Percentiles rank a stretch among this genome's conserved stretches.
Evolutionary conservation across 768 basidiomycete genomes (phyloP).

Genomic region (Lactifluus hygrophoroides): DNA sequence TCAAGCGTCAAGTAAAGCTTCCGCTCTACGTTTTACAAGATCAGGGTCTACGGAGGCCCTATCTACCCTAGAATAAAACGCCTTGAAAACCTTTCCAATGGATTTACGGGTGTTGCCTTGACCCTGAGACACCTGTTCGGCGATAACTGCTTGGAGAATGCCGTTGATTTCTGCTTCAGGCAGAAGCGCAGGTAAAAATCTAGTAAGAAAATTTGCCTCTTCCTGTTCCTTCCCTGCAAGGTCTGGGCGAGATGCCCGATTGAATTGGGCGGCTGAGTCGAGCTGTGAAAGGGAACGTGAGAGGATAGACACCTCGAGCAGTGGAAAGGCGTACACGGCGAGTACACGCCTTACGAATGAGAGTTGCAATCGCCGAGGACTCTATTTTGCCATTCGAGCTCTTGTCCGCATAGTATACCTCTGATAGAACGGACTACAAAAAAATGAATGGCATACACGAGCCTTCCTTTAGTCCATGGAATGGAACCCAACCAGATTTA

Average conservation of each 20-base stretch:
- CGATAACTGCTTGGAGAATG: conserved; percentile 37
- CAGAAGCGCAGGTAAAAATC: conserved; percentile 53
- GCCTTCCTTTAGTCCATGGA: not conserved
- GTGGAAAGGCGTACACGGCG: conserved; percentile 44
- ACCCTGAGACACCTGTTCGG: conserved; percentile 22
- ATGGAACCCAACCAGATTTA: not conserved
- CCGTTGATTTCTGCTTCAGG: conserved; percentile 47
- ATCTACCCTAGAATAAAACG: conserved; percentile 55
- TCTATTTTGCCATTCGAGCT: conserved; percentile 34
- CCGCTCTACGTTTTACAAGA: conserved; percentile 46
- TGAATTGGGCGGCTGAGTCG: conserved; percentile 51
- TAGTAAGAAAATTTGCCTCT: conserved; percentile 48
- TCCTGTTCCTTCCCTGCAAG: conserved; percentile 52
- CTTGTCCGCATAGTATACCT: conserved; percentile 64
- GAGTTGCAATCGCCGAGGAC: conserved; percentile 40
- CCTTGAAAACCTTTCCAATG: conserved; percentile 48
- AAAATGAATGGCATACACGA: not conserved
- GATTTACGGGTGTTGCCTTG: conserved; percentile 29
- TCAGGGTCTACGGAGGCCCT: conserved; percentile 48
- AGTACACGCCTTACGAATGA: conserved; percentile 49
- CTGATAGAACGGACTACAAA: conserved; percentile 55
- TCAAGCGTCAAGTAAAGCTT: conserved; percentile 29
- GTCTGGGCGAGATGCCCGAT: conserved; percentile 49
- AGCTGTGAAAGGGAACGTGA: conserved; percentile 30
- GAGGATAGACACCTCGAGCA: not conserved